These are phyloP conservation scores for Warburgia ugandensis DNA, from an alignment of 164 flowering plant species.

Conservation along the genomic window DNA sequence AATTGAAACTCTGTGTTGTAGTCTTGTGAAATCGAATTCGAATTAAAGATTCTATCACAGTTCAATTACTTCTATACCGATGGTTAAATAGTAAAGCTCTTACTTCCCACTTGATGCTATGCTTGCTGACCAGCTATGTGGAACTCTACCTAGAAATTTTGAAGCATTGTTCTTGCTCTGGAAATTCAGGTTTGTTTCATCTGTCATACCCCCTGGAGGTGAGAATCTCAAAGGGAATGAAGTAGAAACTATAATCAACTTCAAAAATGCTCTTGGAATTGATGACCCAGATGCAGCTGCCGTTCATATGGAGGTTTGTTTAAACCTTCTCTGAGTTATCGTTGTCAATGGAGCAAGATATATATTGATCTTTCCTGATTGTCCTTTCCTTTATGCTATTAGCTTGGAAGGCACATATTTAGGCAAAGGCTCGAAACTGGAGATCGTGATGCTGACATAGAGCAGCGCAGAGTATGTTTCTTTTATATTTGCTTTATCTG, in stretches of 20 bases:
- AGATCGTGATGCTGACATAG: conserved; percentile 70
- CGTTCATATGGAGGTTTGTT: conserved; percentile 89
- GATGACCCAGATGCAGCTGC: conserved; percentile 99
- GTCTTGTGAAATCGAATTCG: no score
- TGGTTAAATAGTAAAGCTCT: no score
- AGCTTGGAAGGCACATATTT: conserved; percentile 86
- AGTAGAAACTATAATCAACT: conserved; percentile 67
- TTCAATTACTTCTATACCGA: no score
- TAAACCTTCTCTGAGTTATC: no score
- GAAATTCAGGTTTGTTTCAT: conserved; percentile 60
- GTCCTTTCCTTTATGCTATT: background rate
- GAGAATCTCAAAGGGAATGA: conserved; percentile 83
- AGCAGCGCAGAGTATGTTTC: conserved; percentile 81
- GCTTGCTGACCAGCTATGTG: no score
- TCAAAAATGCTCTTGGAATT: conserved; percentile 81
- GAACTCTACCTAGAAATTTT: no score
- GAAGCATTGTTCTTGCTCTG: background rate
- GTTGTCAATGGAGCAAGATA: background rate
- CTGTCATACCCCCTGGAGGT: conserved; percentile 72
- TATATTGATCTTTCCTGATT: background rate
- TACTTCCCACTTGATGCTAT: no score
- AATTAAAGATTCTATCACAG: no score
- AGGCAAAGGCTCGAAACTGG: conserved; percentile 97
- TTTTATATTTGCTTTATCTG: conserved; percentile 15
- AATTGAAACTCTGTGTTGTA: no score